phyloP scores from a whole-genome alignment of 1,139 yeast species.

The Hansenula lynferdii region DNA sequence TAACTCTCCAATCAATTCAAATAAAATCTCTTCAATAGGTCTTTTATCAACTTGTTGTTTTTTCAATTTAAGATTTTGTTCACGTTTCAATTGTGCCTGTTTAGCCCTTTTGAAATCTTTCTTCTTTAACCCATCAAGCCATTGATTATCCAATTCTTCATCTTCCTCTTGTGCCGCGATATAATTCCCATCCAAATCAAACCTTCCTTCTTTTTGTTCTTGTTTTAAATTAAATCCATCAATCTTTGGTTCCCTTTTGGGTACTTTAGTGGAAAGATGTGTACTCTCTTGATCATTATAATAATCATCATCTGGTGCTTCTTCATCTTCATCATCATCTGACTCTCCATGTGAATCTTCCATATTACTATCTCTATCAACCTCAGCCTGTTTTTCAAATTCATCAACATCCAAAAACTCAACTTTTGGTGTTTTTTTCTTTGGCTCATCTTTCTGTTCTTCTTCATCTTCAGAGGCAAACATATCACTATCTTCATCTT shows the following conservation, averaged over 20 bases:
- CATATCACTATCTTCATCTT: constrained; percentile 17
- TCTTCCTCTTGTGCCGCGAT: constrained; percentile 34
- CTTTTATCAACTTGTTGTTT: constrained; percentile 8
- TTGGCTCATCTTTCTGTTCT: not conserved
- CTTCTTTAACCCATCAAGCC: constrained; percentile 40
- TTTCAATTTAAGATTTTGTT: constrained; percentile 7
- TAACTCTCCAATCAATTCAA: constrained; percentile 35
- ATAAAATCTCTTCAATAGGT: constrained; percentile 29
- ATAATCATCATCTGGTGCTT: constrained; percentile 1
- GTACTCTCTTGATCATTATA: constrained; percentile 9
- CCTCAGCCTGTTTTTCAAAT: constrained; percentile 12
- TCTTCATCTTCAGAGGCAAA: constrained; percentile 17
- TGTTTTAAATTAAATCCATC: constrained; percentile 60
- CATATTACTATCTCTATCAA: constrained; percentile 7
- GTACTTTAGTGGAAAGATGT: constrained; percentile 3
- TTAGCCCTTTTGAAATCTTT: constrained; percentile 45
- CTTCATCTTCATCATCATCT: constrained; percentile 7
- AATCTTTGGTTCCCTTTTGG: constrained; percentile 35
- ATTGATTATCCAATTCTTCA: constrained; percentile 43
- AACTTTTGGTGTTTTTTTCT: not conserved
- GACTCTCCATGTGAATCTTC: too few species aligned
- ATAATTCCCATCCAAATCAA: constrained; percentile 61
- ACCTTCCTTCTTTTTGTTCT: constrained; percentile 56
- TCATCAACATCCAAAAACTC: constrained; percentile 11
- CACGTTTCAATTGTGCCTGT: constrained; percentile 33